Base-by-base conservation (phyloP, 805 yeast species). In the Peterozyma toletana region DNA sequence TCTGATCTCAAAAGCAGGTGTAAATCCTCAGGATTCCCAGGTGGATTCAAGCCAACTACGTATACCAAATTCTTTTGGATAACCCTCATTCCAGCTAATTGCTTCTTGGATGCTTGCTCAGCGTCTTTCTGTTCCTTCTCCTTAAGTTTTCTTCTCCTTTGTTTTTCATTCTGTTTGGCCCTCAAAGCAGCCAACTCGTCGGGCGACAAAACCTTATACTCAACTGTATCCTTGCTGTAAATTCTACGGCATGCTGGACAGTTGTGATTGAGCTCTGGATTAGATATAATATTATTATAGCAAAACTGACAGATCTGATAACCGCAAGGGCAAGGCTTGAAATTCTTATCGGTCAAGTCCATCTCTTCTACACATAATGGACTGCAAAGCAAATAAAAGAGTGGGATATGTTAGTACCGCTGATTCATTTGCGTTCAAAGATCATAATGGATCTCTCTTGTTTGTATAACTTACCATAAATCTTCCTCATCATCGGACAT, bases 311-410 rank as follows among this genome's bases (percentile, higher is more conserved):
- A 93, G 46, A 93, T 86, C 62, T 95, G 97, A 58, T 93, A 93
- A 15, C 99, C 99, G 68, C 99, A 93, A 1, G 98, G 98, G 70
- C 99, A 93, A n/a, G 99, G 99, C 63, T 85, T 88, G 73, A 93
- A 93, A 67, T 89, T 87, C 58, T 86, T 88, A 65, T 93, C 99
- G 14, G 96, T 85, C 39, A 91, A 80, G 64, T 93, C 99, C 89
- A 93, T 83, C 61, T 93, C 97, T 66, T 93, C 99, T 58, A 90
- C 91, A 70, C 99, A 93, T 50, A 93, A 77, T 45, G 99, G 99
- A 67, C 96, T 66, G 30, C 3, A 16, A 15, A 21, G 13, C 11
- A 11, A 29, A 31, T 35, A 15, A 36, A 31, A 33, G 16, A 11
- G 11, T 40, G 16, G 16, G 36, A 11, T 6, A 37, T 6, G 30